Base-by-base conservation (phyloP, 1,284 basidiomycete genomes). In the Takashimella tepidaria region DNA sequence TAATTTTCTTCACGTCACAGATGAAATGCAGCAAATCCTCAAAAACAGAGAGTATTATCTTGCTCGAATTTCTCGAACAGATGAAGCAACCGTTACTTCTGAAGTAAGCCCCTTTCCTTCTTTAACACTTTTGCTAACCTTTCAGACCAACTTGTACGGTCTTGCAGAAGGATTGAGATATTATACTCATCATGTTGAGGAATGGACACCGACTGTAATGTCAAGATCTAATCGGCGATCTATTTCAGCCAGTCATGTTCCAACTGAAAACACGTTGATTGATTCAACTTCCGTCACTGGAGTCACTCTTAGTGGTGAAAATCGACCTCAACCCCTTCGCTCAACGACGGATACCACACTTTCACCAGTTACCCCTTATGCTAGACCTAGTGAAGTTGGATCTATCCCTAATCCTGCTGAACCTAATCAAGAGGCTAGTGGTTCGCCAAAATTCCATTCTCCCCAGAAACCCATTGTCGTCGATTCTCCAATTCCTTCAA, bases 21-120 rank as follows among this genome's bases (percentile, higher is more conserved):
- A 86, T 1, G 82, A 85, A 60, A 80, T 98, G 41, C 87, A 85
- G 10, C 89, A 93, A 64, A 88, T 92, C 68, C 77, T 92, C 52
- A 87, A 86, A 72, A 84, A 83, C 19, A 81, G 89, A 45, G 92
- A 96, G 75, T 96, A 91, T 89, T 89, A 93, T 66, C 89, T 97
- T 12, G 92, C 92, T 5, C 81, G 92, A 57, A 95, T 97, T 64
- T 87, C 86, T 0, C 87, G 84, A 21, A 91, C 96, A 47, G 84
- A 87, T 6, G 90, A 93, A 68, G 84, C 87, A 23, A 82, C 93
- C 25, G 91, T 89, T 4, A 84, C 87, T 70, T 82, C 83, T 55
- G 84, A 84, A 78, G 89, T 90, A 66, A 60, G 81, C 70, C 25
- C n/a, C n/a, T n/a, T n/a, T n/a, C n/a, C n/a, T n/a, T n/a, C n/a